phyloP scores from a whole-genome alignment of 2,329 filamentous ascomycete species.

The Pestalotiopsis sp. region DNA sequence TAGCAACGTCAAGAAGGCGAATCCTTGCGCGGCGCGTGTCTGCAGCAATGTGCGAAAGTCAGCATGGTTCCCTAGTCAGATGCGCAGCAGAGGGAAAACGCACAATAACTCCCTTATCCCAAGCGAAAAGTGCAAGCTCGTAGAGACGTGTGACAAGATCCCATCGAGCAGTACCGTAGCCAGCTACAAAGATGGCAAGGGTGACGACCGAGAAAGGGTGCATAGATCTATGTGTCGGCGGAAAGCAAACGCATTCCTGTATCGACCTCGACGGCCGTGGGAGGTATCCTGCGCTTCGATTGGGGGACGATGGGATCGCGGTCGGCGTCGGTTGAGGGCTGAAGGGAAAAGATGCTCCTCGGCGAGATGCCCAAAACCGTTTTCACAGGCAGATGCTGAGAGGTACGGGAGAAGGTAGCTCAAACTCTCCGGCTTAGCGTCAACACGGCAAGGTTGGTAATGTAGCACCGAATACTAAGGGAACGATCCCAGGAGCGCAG shows the following conservation, averaged over 20 bases:
- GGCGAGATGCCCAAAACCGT: neutral
- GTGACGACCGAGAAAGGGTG: slow-evolving; percentile 97
- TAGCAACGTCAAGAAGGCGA: slow-evolving; percentile 77
- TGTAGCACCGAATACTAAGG: neutral
- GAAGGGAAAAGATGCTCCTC: neutral
- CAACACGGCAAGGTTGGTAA: neutral
- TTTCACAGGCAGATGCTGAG: neutral
- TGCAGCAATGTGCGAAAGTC: slow-evolving; percentile 36
- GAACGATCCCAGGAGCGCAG: neutral
- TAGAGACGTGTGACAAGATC: slow-evolving; percentile 95
- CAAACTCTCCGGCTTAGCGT: neutral
- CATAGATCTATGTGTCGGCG: slow-evolving; percentile 61
- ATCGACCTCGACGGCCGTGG: neutral
- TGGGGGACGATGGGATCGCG: neutral
- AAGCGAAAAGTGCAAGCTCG: slow-evolving; percentile 95
- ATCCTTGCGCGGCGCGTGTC: slow-evolving; percentile 85
- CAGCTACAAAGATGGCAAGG: slow-evolving; percentile 97
- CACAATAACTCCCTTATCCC: slow-evolving; percentile 97
- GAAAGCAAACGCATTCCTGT: slow-evolving; percentile 8
- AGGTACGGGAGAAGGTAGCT: neutral
- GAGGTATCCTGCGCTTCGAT: neutral
- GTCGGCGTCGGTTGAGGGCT: neutral
- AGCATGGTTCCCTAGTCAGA: neutral
- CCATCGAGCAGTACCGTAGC: slow-evolving; percentile 99
- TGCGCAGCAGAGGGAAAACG: slow-evolving; percentile 34